Conservation (phyloP, 257 asterid genomes). For the Primulina eburnea region DNA sequence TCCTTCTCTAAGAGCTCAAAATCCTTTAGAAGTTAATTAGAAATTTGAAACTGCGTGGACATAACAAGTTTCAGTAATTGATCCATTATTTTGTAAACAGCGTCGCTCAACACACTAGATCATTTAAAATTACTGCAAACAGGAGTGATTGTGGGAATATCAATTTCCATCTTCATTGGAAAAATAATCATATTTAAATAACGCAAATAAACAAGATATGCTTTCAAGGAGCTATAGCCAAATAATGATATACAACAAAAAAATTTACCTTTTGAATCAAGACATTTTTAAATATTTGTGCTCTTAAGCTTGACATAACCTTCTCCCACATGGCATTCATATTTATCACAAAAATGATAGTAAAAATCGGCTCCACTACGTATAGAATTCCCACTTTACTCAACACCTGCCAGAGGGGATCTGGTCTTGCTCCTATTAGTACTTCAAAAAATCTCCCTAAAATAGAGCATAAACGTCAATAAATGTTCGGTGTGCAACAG, state of each 20-base stretch:
- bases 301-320: constrained; percentile 96
- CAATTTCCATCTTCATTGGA: not conserved
- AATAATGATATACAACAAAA: not conserved
- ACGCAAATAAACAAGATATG: not conserved
- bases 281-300: constrained; percentile 84
- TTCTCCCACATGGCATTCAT: constrained; percentile 96
- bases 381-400: constrained; percentile 68
- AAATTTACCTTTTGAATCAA: constrained; percentile 82
- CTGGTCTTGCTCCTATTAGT: constrained; percentile 73
- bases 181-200: not conserved
- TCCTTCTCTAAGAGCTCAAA: not conserved
- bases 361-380: constrained; percentile 77
- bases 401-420: constrained; percentile 66
- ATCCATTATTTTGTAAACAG: not conserved
- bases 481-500: not conserved
- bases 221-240: not conserved
- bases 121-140: not conserved
- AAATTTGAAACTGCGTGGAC: not conserved
- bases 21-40: not conserved
- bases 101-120: not conserved
- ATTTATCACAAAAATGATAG: constrained; percentile 71
- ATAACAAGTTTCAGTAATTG: not conserved
- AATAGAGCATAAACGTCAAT: constrained; percentile 16
- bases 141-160: no score
- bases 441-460: constrained; percentile 89